Evolutionary conservation across 1,139 yeast species (phyloP), one percentile per base, ranked within the genome.

Genomic region (Sugiyamaella pinicola): DNA sequence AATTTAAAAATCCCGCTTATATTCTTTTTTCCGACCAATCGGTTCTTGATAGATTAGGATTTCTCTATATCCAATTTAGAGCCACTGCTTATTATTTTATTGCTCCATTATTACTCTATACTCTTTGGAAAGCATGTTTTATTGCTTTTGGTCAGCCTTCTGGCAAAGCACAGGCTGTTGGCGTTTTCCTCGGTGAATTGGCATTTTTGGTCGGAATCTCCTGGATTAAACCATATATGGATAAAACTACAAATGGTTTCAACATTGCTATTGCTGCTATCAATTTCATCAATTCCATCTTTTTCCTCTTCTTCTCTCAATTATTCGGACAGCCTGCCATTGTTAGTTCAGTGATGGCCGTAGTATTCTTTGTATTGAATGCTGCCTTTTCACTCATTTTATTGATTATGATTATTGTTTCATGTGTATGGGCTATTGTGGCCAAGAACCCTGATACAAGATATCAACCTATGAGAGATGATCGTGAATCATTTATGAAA

Each of bases 401-500:
- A 65, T 76, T 93, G 66, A 76, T 93, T 52, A 84, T 90, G 77
- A 88, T 96, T 52, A 84, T 91, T 61, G 82, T 90, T 44, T 88
- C 96, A 4, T 90, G 97, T 73, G 77, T 85, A 9, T 77, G 89
- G 69, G 96, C 97, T 0, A 72, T 91, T 62, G 65, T 91, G 33
- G 85, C 88, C 70, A 89, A 86, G 75, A 90, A 93, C 69, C 99
- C 99, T 53, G 99, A 93, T 71, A 84, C 95, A 13, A 80, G 96
- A 63, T 93, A 93, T 74, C 95, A 90, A 75, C 97, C 97, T 61
- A 88, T 93, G 89, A 86, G 87, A 64, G 99, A 93, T 69, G 99
- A 93, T 67, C 83, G 99, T 70, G 95, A 88, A 53, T 87, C 96
- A 19, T 93, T 93, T 71, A 80, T 83, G 62, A 84, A 83, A 29